Base-by-base conservation (phyloP, 1,139 yeast species). In the Diutina scorzettiae region DNA sequence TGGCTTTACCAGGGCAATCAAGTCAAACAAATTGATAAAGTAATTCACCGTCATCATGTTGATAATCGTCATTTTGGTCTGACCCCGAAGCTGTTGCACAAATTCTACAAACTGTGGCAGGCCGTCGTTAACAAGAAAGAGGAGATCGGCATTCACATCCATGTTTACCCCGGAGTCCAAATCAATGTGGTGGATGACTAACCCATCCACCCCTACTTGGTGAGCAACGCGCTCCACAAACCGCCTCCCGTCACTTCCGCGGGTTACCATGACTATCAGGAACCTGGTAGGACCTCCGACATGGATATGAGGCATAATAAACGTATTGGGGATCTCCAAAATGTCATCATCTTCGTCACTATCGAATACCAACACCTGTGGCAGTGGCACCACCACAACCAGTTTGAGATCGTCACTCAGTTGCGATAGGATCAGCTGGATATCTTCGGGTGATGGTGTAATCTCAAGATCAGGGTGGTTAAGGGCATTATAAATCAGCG, bases 121-220 rank as follows among this genome's bases (percentile, higher is more conserved):
- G 4, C 73, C 73, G 47, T 68, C 71, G 49, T 68, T 67, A n/a
- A 66, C 54, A 4, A 65, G 49, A 43, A 67, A 63, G 12, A 67
- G 48, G 44, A 64, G 51, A 43, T 64, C 57, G 4, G 47, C 43
- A 16, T 48, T 47, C 3, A 42, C 31, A 27, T 9, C 11, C 12
- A 5, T 11, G 5, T 5, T 14, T 27, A 11, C 12, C 8, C 30
- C 30, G 5, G 5, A 5, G 5, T 27, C 30, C 30, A 8, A 23
- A 19, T 14, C 37, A 27, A 36, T 16, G 36, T 27, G 41, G 16
- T 11, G 27, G 5, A 25, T 14, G 16, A 12, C 18, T 18, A 28
- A 17, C 8, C 18, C 25, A 6, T 28, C 41, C 33, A 18, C 18
- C 11, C 16, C 41, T 12, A 27, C 7, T 16, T 28, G 27, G 33